phyloP scores from a whole-genome alignment of 371 early-diverging fungal genomes.

The Capillidium rhysosporum region DNA sequence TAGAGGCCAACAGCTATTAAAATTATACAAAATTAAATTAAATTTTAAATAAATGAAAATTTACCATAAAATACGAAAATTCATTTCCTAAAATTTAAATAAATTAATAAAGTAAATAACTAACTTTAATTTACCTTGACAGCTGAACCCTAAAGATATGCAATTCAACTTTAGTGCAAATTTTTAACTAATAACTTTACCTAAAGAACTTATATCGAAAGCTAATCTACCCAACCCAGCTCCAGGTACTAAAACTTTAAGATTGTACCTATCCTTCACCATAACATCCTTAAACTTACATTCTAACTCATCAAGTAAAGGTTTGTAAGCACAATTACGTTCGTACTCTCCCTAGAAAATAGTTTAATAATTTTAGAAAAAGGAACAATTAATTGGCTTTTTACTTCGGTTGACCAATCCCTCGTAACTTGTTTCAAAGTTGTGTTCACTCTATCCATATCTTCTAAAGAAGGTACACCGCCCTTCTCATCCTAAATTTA shows the following conservation, averaged over 20 bases:
- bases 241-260: conserved; percentile 67
- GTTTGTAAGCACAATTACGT: conserved; percentile 56
- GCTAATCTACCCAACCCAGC: conserved; percentile 83
- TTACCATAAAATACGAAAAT: conserved; percentile 59
- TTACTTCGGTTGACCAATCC: conserved; percentile 43
- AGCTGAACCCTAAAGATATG: conserved; percentile 37
- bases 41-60: neutral
- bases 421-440: conserved; percentile 82
- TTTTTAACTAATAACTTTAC: conserved; percentile 11
- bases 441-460: conserved; percentile 74
- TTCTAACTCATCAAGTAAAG: conserved; percentile 49
- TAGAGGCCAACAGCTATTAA: conserved; percentile 51
- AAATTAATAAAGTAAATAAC: neutral
- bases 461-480: conserved; percentile 24
- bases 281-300: conserved; percentile 21
- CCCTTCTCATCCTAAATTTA: neutral
- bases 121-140: conserved; percentile 30
- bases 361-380: neutral
- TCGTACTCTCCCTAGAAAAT: conserved; percentile 45
- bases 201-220: conserved; percentile 54
- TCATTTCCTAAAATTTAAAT: conserved; percentile 33
- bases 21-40: neutral
- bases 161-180: neutral
- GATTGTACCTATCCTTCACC: conserved; percentile 22
- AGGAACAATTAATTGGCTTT: neutral